Percentiles rank a stretch among this genome's conserved stretches.
Evolutionary conservation across 176 grass and related monocot genomes (phyloP).

Genomic region (Carex littledalei): DNA sequence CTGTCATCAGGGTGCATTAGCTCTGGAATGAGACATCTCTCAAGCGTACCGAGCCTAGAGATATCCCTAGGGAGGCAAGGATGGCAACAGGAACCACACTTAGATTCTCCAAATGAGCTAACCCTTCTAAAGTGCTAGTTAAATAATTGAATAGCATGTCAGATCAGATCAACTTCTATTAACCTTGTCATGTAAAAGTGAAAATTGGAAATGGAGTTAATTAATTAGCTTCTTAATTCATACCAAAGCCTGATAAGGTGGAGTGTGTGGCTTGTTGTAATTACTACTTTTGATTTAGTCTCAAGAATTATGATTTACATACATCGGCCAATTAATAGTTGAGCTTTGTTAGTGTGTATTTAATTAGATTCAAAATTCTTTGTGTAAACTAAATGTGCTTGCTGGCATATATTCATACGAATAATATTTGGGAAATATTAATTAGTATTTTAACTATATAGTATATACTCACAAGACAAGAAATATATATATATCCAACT

Average conservation of each 20-base stretch:
- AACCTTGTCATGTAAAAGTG: neutral
- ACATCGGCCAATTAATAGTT: neutral
- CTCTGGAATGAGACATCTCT: constrained; percentile 13
- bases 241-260: neutral
- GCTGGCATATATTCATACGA: no score
- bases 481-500: no score
- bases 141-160: neutral
- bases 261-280: neutral
- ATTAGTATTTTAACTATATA: neutral
- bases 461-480: neutral
- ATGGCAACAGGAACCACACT: constrained; percentile 54
- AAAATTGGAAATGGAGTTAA: neutral
- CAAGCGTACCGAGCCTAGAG: constrained; percentile 64
- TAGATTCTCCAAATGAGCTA: constrained; percentile 44
- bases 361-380: neutral
- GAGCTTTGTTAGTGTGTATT: neutral
- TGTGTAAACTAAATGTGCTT: neutral
- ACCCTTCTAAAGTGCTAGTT: constrained; percentile 57
- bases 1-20: neutral
- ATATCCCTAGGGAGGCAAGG: constrained; percentile 77
- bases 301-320: neutral
- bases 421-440: neutral
- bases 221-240: no score
- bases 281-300: neutral
- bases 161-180: neutral